These are phyloP conservation scores for Metschnikowia picachoensis DNA, from an alignment of 805 yeast genomes.

Conservation along the genomic window DNA sequence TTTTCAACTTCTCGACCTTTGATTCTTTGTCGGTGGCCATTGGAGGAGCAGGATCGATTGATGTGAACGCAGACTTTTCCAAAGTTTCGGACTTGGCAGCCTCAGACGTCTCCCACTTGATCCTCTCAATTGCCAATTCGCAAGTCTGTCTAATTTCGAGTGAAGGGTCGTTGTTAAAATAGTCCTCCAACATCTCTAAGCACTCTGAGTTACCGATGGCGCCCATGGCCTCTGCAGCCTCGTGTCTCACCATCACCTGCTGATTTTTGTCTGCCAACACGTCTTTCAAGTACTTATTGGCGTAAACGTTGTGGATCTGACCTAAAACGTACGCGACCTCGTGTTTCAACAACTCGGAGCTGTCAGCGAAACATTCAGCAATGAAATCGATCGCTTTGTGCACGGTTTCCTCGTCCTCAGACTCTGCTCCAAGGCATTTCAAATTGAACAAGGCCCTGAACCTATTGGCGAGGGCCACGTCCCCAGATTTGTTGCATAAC, in stretches of 20 bases:
- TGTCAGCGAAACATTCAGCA: conserved; percentile 75
- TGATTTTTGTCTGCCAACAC: conserved; percentile 66
- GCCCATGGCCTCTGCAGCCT: conserved; percentile 98
- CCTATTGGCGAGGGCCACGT: conserved; percentile 74
- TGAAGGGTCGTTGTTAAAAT: conserved; percentile 67
- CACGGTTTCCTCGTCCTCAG: conserved; percentile 51
- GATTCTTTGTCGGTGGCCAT: conserved; percentile 55
- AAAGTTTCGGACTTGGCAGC: conserved; percentile 61
- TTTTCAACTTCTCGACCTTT: conserved; percentile 62
- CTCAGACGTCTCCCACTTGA: conserved; percentile 83
- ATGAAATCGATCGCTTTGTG: conserved; percentile 73
- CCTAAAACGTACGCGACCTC: conserved; percentile 98
- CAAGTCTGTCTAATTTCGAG: conserved; percentile 95
- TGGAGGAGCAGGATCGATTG: conserved; percentile 99
- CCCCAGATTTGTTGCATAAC: conserved; percentile 60
- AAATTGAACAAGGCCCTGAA: conserved; percentile 92
- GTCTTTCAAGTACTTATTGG: conserved; percentile 70
- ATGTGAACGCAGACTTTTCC: conserved; percentile 72
- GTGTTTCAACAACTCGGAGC: conserved; percentile 88
- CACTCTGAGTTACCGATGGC: conserved; percentile 85
- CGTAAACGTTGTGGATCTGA: conserved; percentile 80
- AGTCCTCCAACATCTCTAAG: conserved; percentile 59
- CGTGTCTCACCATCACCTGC: conserved; percentile 97
- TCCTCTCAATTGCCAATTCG: conserved; percentile 93
- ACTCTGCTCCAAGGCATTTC: conserved; percentile 80